Evolutionary conservation across 1,139 yeast genomes (phyloP), one percentile per base, ranked within the genome.

Genomic region (Pichia sp.): DNA sequence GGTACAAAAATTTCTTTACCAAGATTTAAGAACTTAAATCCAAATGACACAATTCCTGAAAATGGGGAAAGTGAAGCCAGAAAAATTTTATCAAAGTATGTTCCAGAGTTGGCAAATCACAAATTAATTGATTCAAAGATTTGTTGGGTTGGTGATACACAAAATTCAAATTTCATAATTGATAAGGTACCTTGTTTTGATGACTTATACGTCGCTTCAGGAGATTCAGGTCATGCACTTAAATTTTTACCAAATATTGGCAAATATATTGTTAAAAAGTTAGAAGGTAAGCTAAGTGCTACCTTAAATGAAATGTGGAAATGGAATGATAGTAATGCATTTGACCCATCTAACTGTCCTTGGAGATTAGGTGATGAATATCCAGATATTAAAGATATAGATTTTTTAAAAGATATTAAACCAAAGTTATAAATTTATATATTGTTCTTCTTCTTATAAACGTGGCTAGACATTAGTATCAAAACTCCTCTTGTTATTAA

Each of bases 131-230:
- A 67, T 47, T 67, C 71, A 33, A 73, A 73, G 58, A 61, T 69
- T 10, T 74, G 79, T 58, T 76, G 79, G 80, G 68, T 73, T 48
- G 74, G 74, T 11, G 80, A 75, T 55, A 69, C 79, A 6, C 58
- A 71, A 2, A 71, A 70, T 51, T 66, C 73, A 13, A 67, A 75
- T 54, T 74, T 74, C 52, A 63, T 76, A 19, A 69, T 76, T 38
- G 79, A 74, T 56, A 55, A 58, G 22, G 67, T 70, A 13, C 79
- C 79, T 1, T 56, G 58, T 2, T 53, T 54, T 18, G 38, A 51
- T 0, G 66, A 68, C 27, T 60, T 72, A 1, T 68, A 42, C 25
- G 46, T 44, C 27, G 52, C 49, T 6, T 64, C 75, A 8, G 80
- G 80, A 30, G 78, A 73, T 58, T 70, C 77, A 8, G 77, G 77